Percentiles rank a stretch among this genome's conserved stretches.
Evolutionary conservation across 371 early-diverging fungal species (phyloP).

Genomic region (Basidiobolus meristosporus): DNA sequence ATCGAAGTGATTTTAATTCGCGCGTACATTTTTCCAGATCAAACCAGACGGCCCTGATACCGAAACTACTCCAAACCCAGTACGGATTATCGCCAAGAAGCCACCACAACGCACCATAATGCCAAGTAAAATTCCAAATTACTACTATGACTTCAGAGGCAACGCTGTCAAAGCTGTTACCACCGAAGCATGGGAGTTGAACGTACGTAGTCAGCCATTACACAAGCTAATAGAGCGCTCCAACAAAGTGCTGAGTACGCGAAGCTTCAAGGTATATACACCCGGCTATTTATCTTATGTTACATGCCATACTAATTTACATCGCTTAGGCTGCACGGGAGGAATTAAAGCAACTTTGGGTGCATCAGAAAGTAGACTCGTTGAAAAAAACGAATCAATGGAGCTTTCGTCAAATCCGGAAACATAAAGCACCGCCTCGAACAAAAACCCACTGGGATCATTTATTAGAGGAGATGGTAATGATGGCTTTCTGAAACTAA

Average conservation of each 20-base stretch:
- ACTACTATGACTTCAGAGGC: constrained; percentile 10
- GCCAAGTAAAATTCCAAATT: constrained; percentile 11
- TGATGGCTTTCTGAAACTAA: not conserved
- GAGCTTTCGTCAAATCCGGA: constrained; percentile 64
- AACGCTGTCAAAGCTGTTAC: constrained; percentile 28
- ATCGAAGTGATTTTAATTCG: no score
- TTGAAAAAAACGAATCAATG: constrained; percentile 56
- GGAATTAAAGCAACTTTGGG: constrained; percentile 54
- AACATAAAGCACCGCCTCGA: constrained; percentile 43
- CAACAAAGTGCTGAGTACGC: constrained; percentile 51
- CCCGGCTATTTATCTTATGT: not conserved
- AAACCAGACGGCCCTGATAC: no score
- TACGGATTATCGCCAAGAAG: constrained; percentile 5
- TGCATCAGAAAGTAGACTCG: constrained; percentile 55
- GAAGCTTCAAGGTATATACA: constrained; percentile 54
- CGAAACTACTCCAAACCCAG: no score
- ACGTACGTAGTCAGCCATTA: constrained; percentile 47
- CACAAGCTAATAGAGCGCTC: constrained; percentile 41
- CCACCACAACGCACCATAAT: constrained; percentile 9
- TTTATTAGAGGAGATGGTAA: constrained; percentile 70
- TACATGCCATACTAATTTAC: not conserved
- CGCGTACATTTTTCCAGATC: no score
- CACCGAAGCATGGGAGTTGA: constrained; percentile 64
- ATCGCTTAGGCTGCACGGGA: constrained; percentile 69
- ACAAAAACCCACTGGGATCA: constrained; percentile 79